Percentiles rank a stretch among this genome's conserved stretches.
These are phyloP conservation scores for Mycena galopus DNA, from an alignment of 768 basidiomycete genomes.

Conservation along the genomic window DNA sequence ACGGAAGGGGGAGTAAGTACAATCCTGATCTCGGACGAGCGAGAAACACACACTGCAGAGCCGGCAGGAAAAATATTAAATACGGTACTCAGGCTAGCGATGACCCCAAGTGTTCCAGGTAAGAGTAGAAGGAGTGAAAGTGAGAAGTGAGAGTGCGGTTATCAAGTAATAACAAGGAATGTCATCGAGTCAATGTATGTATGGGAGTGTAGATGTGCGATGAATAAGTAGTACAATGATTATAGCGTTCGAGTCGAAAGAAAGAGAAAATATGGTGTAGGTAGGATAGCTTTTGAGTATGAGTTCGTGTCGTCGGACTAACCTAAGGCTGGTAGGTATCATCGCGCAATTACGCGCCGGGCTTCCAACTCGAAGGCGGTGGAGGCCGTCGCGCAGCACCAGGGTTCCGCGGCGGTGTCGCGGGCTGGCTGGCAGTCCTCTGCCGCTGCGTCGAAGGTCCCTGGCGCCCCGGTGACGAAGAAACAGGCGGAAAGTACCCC, in stretches of 20 bases:
- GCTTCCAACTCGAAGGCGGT: constrained; percentile 77
- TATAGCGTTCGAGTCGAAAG: constrained; percentile 10
- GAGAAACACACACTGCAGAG: too few species aligned
- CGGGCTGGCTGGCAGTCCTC: constrained; percentile 62
- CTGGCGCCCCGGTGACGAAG: constrained; percentile 43
- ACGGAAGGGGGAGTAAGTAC: too few species aligned
- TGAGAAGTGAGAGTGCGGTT: not conserved
- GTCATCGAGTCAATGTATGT: not conserved
- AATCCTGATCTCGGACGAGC: too few species aligned
- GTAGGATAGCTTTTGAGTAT: constrained; percentile 5
- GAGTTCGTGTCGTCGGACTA: too few species aligned
- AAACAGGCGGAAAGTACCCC: constrained; percentile 56
- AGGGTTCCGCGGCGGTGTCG: constrained; percentile 42
- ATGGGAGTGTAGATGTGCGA: not conserved
- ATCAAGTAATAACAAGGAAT: not conserved
- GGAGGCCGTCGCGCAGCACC: constrained; percentile 43
- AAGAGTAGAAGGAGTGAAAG: too few species aligned
- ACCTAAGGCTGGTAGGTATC: too few species aligned
- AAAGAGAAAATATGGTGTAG: not conserved
- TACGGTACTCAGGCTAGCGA: too few species aligned
- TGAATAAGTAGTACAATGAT: constrained; percentile 28
- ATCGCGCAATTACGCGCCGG: constrained; percentile 23
- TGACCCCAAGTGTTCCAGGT: constrained; percentile 3
- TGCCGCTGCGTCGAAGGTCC: constrained; percentile 43
- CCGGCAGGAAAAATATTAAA: too few species aligned